A percentile compares a stretch with the other conserved stretches of the same genome.
Evolutionary conservation across 164 flowering plant genomes (phyloP).

Genomic region (Umbilicus rupestris): DNA sequence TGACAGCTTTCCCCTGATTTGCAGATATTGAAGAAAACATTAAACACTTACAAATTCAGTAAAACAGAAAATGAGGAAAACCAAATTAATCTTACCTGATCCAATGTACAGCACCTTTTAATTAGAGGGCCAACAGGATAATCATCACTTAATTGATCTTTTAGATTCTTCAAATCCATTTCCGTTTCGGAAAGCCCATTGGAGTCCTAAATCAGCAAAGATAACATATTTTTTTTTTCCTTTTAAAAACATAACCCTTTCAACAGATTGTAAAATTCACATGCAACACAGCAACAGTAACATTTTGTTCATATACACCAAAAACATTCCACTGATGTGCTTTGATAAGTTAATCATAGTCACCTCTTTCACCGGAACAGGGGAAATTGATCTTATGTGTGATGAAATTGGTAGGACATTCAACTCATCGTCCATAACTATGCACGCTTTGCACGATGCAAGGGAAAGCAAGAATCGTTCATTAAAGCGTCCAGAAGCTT

Average conservation of each 20-base stretch:
- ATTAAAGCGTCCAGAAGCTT: slow-evolving; percentile 79
- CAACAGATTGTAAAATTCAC: neutral
- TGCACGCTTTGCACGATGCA: slow-evolving; percentile 83
- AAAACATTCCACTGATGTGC: neutral
- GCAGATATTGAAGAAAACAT: slow-evolving; percentile 14
- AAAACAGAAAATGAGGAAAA: neutral
- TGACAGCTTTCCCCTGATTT: slow-evolving; percentile 79
- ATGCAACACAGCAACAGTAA: neutral
- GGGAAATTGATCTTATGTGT: slow-evolving; percentile 61
- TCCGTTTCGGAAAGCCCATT: slow-evolving; percentile 78
- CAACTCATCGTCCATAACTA: slow-evolving; percentile 87
- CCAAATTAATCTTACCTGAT: slow-evolving; percentile 47
- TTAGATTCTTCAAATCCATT: slow-evolving; percentile 59
- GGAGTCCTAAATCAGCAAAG: slow-evolving; percentile 41
- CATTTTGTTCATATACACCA: neutral
- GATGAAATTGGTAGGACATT: slow-evolving; percentile 85
- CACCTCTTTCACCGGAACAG: slow-evolving; percentile 59
- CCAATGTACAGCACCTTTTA: slow-evolving; percentile 79
- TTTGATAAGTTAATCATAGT: neutral
- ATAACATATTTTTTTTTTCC: neutral
- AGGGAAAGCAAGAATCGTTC: slow-evolving; percentile 88
- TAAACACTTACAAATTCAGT: slow-evolving; percentile 4
- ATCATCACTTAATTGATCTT: slow-evolving; percentile 72
- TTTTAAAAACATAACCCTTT: neutral
- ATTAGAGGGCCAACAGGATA: slow-evolving; percentile 86